These are phyloP conservation scores for Quercus tomentella DNA, from an alignment of 331 rosid genomes.

Conservation along the genomic window DNA sequence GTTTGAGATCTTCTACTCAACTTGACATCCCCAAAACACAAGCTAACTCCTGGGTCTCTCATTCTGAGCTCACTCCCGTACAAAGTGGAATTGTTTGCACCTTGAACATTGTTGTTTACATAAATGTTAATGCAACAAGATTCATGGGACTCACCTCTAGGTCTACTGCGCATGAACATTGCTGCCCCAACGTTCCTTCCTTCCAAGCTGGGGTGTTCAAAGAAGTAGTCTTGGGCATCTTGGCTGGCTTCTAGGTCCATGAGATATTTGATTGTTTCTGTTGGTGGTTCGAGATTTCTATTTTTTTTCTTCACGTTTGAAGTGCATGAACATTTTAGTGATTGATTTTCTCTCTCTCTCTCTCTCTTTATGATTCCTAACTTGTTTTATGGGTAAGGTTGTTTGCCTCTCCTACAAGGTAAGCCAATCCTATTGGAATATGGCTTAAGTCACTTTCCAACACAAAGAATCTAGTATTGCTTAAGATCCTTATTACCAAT, in stretches of 20 bases:
- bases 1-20: slow-evolving; percentile 16
- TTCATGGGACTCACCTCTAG: slow-evolving; percentile 34
- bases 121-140: slow-evolving; percentile 77
- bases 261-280: background rate
- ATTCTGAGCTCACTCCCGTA: slow-evolving; percentile 53
- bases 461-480: background rate
- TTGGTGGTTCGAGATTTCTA: background rate
- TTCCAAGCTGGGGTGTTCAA: slow-evolving; percentile 40
- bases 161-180: slow-evolving; percentile 35
- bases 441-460: slow-evolving; percentile 26
- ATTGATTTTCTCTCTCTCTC: background rate
- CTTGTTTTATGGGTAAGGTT: slow-evolving; percentile 18
- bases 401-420: slow-evolving; percentile 35
- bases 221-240: slow-evolving; percentile 13
- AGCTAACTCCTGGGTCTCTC: slow-evolving; percentile 70
- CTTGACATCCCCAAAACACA: slow-evolving; percentile 52
- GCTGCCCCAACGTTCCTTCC: slow-evolving; percentile 72
- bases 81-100: slow-evolving; percentile 57
- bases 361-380: slow-evolving; percentile 21
- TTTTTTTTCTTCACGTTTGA: background rate
- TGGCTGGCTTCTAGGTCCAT: slow-evolving; percentile 32
- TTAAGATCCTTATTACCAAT: no score
- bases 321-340: background rate
- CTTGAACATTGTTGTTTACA: slow-evolving; percentile 79
- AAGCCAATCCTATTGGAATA: slow-evolving; percentile 12